These are phyloP conservation scores for Pleomassaria siparia DNA, from an alignment of 2,329 filamentous ascomycete genomes.

Conservation along the genomic window DNA sequence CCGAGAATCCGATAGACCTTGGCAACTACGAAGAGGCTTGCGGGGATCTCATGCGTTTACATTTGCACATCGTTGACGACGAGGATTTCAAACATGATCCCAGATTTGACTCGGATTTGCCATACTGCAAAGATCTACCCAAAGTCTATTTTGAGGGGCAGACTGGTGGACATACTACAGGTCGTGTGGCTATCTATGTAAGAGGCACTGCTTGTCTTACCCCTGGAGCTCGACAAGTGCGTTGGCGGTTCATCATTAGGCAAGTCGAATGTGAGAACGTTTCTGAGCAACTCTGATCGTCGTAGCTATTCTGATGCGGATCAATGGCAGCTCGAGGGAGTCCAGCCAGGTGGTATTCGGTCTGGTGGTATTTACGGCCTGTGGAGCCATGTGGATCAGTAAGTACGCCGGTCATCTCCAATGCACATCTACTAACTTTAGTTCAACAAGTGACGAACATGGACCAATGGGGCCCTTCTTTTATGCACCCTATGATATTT, in stretches of 20 bases:
- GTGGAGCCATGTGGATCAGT: conserved; percentile 22
- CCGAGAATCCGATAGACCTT: conserved; percentile 15
- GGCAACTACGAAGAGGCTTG: conserved; percentile 13
- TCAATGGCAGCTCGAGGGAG: conserved; percentile 29
- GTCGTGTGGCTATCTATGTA: conserved; percentile 14
- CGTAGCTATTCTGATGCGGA: conserved; percentile 22
- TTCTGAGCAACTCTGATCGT: background rate
- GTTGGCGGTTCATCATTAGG: conserved; percentile 28
- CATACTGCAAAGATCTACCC: conserved; percentile 23
- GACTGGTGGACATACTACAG: conserved; percentile 11
- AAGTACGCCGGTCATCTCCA: background rate
- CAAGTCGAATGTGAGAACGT: background rate
- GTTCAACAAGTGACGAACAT: conserved; percentile 14
- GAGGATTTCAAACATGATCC: conserved; percentile 17
- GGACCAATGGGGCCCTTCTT: conserved; percentile 21
- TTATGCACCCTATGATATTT: conserved; percentile 15
- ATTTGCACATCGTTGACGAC: conserved; percentile 14
- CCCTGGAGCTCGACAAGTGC: conserved; percentile 18
- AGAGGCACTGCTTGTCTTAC: conserved; percentile 18
- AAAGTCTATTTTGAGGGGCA: conserved; percentile 22
- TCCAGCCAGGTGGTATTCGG: conserved; percentile 25
- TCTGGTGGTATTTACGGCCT: conserved; percentile 27
- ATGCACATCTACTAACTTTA: background rate
- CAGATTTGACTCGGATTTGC: conserved; percentile 18
- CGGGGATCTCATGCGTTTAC: conserved; percentile 21